These are phyloP conservation scores for Elsinoe fawcettii DNA, from an alignment of 2,329 filamentous ascomycete genomes.

Conservation along the genomic window DNA sequence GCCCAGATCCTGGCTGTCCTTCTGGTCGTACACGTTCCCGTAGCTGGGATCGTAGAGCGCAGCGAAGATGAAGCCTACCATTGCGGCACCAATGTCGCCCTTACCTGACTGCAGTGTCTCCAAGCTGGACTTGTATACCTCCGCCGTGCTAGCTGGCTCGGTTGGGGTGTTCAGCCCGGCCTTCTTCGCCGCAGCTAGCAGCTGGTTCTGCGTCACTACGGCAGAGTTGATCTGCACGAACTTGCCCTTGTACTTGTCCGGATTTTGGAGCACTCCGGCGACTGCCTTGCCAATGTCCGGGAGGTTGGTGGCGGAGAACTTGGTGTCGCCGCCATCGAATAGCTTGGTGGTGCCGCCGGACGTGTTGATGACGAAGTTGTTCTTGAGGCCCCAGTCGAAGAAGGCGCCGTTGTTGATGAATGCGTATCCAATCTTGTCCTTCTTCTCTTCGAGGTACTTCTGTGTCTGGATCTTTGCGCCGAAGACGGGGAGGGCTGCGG, in stretches of 20 bases:
- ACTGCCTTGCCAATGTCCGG: constrained; percentile 29
- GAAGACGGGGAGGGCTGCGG: constrained; percentile 31
- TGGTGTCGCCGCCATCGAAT: constrained; percentile 31
- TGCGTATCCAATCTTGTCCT: constrained; percentile 29
- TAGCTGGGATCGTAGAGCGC: constrained; percentile 26
- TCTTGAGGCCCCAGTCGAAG: constrained; percentile 31
- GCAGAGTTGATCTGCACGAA: constrained; percentile 32
- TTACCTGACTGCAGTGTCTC: constrained; percentile 25
- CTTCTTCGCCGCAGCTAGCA: constrained; percentile 31
- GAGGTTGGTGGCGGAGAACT: constrained; percentile 28
- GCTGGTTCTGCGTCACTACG: constrained; percentile 31
- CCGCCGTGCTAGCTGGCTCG: constrained; percentile 22
- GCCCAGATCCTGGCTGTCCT: constrained; percentile 33
- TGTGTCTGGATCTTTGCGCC: constrained; percentile 30
- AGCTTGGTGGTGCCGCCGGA: constrained; percentile 23
- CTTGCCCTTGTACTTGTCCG: constrained; percentile 30
- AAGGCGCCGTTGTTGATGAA: constrained; percentile 31
- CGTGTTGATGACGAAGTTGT: constrained; percentile 27
- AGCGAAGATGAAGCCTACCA: constrained; percentile 27
- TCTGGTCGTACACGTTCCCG: constrained; percentile 27
- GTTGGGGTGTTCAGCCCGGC: constrained; percentile 17
- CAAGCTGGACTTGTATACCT: constrained; percentile 27
- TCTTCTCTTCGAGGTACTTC: constrained; percentile 29
- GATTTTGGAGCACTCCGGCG: constrained; percentile 28
- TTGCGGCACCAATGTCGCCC: constrained; percentile 17